Base-by-base conservation (phyloP, 129 eudicot species). In the Helichrysum umbraculigerum region DNA sequence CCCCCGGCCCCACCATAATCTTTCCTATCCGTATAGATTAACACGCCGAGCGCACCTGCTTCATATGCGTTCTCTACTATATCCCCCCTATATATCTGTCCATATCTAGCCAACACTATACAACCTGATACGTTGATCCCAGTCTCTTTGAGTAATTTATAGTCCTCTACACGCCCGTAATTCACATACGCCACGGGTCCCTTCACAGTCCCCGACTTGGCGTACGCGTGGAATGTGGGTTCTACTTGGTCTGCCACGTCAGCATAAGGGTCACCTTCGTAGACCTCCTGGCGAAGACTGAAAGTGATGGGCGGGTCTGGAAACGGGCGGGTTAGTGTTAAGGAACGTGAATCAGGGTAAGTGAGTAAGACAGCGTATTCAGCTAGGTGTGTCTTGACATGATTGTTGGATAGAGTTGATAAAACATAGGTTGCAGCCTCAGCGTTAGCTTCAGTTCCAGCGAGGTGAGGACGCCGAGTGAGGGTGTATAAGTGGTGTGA, bases 141-240 rank as follows among this genome's bases (percentile, higher is more conserved):
- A 44, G 69, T 75, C 3, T 54, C 60, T 44, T 66, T 62, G 56
- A 92, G 59, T 0, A 42, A 68, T 19, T 16, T 69, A 68, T 75
- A 92, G 54, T 92, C 96, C 39, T 90, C 96, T 21, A 90, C 85
- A 19, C 92, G 88, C 17, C 98, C 98, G 52, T 92, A 92, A 22
- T 92, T 92, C 54, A 70, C 98, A 22, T 89, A 92, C 12, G 85
- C 96, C 62, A 83, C 90, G 0, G 77, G 87, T 17, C 94, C 96
- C 0, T 41, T 80, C 29, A 73, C 96, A 0, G 69, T 78, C 34
- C 89, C 94, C 5, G 98, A 84, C 72, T 78, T 87, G 16, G 94
- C 90, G 68, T 90, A 92, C 2, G 88, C 98, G 4, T 92, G 96
- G 83, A 92, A 88, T 0, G 96, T 84, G 30, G 92, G 90, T n/a